Evolutionary conservation across 306 rosid species (phyloP), one percentile per base, ranked within the genome.

Genomic region (Erythrophleum fordii): DNA sequence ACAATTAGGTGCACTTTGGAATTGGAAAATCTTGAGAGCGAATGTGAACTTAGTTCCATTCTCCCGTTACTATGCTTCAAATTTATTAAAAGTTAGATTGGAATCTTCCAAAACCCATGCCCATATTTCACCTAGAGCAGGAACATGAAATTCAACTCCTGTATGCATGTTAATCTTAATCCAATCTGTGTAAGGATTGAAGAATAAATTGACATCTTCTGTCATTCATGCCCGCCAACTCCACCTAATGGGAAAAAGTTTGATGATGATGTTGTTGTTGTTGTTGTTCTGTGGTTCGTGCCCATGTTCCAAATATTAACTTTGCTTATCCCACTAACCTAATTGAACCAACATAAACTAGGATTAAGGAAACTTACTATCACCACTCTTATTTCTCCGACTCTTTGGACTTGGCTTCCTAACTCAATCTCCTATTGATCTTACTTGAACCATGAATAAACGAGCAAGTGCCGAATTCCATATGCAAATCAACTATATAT

Each of bases 241-340:
- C n/a, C n/a, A n/a, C n/a, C n/a, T n/a, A n/a, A n/a, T n/a, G n/a
- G n/a, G n/a, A n/a, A n/a, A n/a, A n/a, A n/a, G n/a, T n/a, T n/a
- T n/a, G n/a, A n/a, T n/a, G n/a, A n/a, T n/a, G n/a, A n/a, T n/a
- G n/a, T n/a, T n/a, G n/a, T n/a, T n/a, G n/a, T n/a, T n/a, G n/a
- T n/a, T n/a, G n/a, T n/a, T n/a, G n/a, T 29, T 39, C 45, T 29
- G 59, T 22, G 44, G 34, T 34, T 41, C 39, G 4, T 60, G 67
- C 23, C 44, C 51, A 71, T 53, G 5, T 34, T 78, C 76, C 61
- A 75, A 60, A 37, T 68, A 85, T n/a, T 69, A 69, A 23, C 44
- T 69, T 60, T 68, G 71, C 66, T 13, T 28, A 65, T 29, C 41
- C 69, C 67, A 76, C 17, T 42, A 23, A 64, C 59, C 67, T 26